Evolutionary conservation across 106 monocot species (phyloP).

Genomic region (Dendrobium catenatum): DNA sequence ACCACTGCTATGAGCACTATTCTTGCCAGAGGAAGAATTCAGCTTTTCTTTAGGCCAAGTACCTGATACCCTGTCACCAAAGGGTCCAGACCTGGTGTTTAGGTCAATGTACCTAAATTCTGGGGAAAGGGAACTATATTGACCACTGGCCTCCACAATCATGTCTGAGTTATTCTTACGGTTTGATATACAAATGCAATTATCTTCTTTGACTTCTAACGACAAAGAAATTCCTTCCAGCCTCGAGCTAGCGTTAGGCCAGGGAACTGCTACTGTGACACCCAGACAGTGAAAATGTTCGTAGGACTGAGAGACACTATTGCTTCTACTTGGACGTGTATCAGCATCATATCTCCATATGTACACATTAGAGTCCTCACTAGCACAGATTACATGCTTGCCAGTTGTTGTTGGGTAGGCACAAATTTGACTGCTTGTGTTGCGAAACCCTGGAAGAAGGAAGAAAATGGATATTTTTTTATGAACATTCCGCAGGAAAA

Average conservation of each 20-base stretch:
- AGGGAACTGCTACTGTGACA: conserved; percentile 41
- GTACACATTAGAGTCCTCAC: conserved; percentile 50
- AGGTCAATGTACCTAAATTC: neutral
- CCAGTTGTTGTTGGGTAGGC: conserved; percentile 37
- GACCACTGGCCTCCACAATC: neutral
- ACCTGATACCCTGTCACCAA: conserved; percentile 20
- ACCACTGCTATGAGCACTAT: conserved; percentile 1
- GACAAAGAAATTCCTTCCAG: conserved; percentile 7
- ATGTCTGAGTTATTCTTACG: neutral
- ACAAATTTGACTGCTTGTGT: conserved; percentile 48
- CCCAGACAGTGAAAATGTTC: conserved; percentile 33
- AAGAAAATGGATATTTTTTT: conserved; percentile 62
- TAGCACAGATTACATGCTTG: conserved; percentile 37
- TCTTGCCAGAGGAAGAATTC: neutral
- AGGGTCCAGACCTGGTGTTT: no score
- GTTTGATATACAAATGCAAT: neutral
- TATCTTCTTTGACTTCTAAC: neutral
- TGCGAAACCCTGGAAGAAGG: conserved; percentile 48
- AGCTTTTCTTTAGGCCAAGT: conserved; percentile 43
- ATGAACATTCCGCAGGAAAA: conserved; percentile 43
- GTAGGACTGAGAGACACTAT: conserved; percentile 23
- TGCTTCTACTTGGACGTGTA: conserved; percentile 16
- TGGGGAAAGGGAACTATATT: neutral
- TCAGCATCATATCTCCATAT: conserved; percentile 34
- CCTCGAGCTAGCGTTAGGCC: conserved; percentile 18